A percentile compares a stretch with the other conserved stretches of the same genome.
phyloP scores from a whole-genome alignment of 2,329 filamentous ascomycete species.

The Beauveria bassiana region DNA sequence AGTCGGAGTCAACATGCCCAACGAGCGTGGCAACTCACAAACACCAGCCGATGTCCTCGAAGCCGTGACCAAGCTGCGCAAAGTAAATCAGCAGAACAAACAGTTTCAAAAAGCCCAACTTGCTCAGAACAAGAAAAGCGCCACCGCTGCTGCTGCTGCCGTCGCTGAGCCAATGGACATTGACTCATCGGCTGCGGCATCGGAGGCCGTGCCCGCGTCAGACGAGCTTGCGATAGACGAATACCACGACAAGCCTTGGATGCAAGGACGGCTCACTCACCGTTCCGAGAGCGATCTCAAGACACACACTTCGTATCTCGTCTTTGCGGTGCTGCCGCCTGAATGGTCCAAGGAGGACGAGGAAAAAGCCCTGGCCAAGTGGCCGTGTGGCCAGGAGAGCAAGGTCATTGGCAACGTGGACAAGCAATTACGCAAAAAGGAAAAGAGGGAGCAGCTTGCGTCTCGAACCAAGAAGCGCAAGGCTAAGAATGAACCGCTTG shows the following conservation, averaged over 20 bases:
- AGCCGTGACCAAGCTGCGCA: slow-evolving; percentile 63
- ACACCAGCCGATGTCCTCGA: slow-evolving; percentile 70
- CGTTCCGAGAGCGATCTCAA: slow-evolving; percentile 83
- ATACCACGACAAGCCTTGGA: slow-evolving; percentile 49
- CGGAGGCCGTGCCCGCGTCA: slow-evolving; percentile 17
- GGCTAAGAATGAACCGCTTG: slow-evolving; percentile 41
- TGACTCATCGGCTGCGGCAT: slow-evolving; percentile 23
- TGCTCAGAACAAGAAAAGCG: slow-evolving; percentile 18
- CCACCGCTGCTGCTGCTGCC: slow-evolving; percentile 12
- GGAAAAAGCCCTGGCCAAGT: slow-evolving; percentile 53
- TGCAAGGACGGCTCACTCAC: slow-evolving; percentile 71
- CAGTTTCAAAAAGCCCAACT: slow-evolving; percentile 48
- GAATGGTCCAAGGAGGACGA: slow-evolving; percentile 84
- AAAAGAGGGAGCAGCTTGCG: slow-evolving; percentile 46
- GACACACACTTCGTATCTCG: slow-evolving; percentile 93
- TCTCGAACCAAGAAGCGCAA: slow-evolving; percentile 37
- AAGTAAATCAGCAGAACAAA: slow-evolving; percentile 63
- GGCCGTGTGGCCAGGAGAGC: slow-evolving; percentile 50
- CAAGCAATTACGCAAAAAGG: slow-evolving; percentile 46
- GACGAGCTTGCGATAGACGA: slow-evolving; percentile 17
- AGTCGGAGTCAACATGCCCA: slow-evolving; percentile 56
- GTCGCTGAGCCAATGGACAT: slow-evolving; percentile 31
- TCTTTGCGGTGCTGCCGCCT: slow-evolving; percentile 83
- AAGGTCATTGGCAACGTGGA: slow-evolving; percentile 46
- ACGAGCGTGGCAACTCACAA: slow-evolving; percentile 64